Evolutionary conservation across 2,329 filamentous ascomycete species (phyloP).

Genomic region (Hymenoscyphus repandus): DNA sequence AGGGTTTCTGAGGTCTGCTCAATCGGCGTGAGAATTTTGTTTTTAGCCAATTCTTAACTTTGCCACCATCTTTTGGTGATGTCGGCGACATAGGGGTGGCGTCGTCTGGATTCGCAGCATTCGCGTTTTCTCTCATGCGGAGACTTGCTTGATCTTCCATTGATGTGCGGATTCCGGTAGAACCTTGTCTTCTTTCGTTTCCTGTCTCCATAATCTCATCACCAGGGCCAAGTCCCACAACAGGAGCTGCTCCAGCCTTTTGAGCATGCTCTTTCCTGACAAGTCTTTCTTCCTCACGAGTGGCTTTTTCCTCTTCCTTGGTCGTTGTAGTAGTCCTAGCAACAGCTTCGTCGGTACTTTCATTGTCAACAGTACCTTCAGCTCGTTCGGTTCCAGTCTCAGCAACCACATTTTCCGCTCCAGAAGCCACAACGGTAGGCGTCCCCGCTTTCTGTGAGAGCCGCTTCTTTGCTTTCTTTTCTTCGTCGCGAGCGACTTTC

Average conservation of each 20-base stretch:
- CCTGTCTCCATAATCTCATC: conserved; percentile 9
- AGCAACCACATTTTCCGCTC: neutral
- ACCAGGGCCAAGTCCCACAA: neutral
- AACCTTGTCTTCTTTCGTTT: conserved; percentile 11
- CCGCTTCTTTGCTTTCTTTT: conserved; percentile 49
- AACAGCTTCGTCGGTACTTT: conserved; percentile 2
- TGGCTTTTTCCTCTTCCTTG: neutral
- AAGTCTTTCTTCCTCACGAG: neutral
- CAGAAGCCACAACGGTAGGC: neutral
- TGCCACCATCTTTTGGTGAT: conserved; percentile 17
- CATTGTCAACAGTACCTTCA: neutral
- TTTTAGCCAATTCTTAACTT: conserved; percentile 48
- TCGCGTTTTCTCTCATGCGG: conserved; percentile 20
- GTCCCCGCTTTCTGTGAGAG: conserved; percentile 35
- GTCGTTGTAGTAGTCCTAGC: neutral
- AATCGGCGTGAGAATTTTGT: conserved; percentile 42
- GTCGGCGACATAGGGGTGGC: conserved; percentile 17
- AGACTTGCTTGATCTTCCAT: conserved; percentile 26
- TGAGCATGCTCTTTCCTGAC: neutral
- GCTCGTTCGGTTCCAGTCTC: neutral
- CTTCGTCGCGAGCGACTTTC: conserved; percentile 48
- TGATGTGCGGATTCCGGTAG: conserved; percentile 22
- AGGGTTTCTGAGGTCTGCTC: conserved; percentile 21
- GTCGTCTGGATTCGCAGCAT: conserved; percentile 18
- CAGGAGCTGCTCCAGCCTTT: neutral